These are phyloP conservation scores for Skeletonema marinoi DNA, from an alignment of 108 stramenopile genomes.

Conservation along the genomic window DNA sequence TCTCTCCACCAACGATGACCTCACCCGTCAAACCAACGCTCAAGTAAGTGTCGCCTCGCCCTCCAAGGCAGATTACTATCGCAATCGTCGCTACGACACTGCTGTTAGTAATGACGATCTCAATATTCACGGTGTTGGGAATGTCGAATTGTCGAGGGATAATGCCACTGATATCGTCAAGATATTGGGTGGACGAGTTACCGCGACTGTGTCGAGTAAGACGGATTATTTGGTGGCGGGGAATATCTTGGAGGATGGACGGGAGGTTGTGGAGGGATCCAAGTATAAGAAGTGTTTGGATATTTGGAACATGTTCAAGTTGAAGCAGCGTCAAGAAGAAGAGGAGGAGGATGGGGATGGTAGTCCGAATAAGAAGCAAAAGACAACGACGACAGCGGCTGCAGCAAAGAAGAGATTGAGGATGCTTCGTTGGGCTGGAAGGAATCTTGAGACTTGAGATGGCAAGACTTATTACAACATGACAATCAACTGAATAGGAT, in stretches of 20 bases:
- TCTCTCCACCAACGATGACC: slow-evolving; percentile 32
- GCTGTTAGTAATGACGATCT: not conserved
- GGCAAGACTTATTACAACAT: no score
- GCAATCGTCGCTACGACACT: slow-evolving; percentile 19
- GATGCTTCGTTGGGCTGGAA: no score
- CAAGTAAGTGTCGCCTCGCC: slow-evolving; percentile 2
- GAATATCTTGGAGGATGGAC: slow-evolving; percentile 90
- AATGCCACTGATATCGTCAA: slow-evolving; percentile 76
- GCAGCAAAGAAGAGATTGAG: no score
- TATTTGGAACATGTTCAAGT: slow-evolving; percentile 39
- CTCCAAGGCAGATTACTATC: slow-evolving; percentile 31
- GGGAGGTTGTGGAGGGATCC: slow-evolving; percentile 72
- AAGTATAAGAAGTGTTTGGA: slow-evolving; percentile 76
- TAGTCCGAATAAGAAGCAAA: slow-evolving; percentile 5
- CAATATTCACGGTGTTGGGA: not conserved
- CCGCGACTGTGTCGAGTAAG: slow-evolving; percentile 75
- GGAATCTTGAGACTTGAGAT: no score
- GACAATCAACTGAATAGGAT: no score
- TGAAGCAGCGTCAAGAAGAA: slow-evolving; percentile 7
- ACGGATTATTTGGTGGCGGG: slow-evolving; percentile 90
- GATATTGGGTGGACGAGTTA: slow-evolving; percentile 82
- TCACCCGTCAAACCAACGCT: slow-evolving; percentile 5
- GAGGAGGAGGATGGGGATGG: not conserved
- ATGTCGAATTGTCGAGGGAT: slow-evolving; percentile 56
- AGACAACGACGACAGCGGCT: not conserved